Evolutionary conservation across 371 early-diverging fungal species (phyloP).

Genomic region (Apophysomyces elegans): DNA sequence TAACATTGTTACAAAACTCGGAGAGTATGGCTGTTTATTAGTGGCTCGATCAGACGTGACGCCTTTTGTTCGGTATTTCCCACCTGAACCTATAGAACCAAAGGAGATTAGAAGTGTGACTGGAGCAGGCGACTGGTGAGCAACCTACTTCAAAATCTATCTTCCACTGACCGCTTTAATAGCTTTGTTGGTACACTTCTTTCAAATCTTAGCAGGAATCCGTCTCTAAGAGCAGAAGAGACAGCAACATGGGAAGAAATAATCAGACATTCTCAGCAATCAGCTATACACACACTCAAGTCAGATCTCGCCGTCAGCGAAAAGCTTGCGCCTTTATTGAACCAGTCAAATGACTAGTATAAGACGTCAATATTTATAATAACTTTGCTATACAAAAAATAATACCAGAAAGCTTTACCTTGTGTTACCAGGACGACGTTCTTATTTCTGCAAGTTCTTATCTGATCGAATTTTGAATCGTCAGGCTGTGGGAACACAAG

Average conservation of each 20-base stretch:
- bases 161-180: not conserved
- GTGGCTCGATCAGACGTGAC: slow-evolving; percentile 20
- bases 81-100: slow-evolving; percentile 40
- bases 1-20: slow-evolving; percentile 62
- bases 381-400: too few relatives aligned
- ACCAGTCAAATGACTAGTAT: too few relatives aligned
- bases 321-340: not conserved
- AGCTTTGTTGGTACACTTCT: slow-evolving; percentile 55
- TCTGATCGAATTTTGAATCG: too few relatives aligned
- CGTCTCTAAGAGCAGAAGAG: slow-evolving; percentile 3
- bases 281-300: slow-evolving; percentile 44
- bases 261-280: slow-evolving; percentile 34
- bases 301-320: slow-evolving; percentile 43
- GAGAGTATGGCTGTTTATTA: slow-evolving; percentile 56
- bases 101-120: slow-evolving; percentile 61
- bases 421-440: too few relatives aligned
- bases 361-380: too few relatives aligned
- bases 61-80: slow-evolving; percentile 32
- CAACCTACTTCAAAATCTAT: not conserved
- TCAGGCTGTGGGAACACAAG: too few relatives aligned
- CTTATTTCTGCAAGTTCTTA: too few relatives aligned
- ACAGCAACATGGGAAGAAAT: slow-evolving; percentile 20
- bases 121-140: slow-evolving; percentile 75
- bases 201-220: slow-evolving; percentile 34
- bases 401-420: too few relatives aligned